Conservation (phyloP, 139 green algal species). For the Chlorella sp. region DNA sequence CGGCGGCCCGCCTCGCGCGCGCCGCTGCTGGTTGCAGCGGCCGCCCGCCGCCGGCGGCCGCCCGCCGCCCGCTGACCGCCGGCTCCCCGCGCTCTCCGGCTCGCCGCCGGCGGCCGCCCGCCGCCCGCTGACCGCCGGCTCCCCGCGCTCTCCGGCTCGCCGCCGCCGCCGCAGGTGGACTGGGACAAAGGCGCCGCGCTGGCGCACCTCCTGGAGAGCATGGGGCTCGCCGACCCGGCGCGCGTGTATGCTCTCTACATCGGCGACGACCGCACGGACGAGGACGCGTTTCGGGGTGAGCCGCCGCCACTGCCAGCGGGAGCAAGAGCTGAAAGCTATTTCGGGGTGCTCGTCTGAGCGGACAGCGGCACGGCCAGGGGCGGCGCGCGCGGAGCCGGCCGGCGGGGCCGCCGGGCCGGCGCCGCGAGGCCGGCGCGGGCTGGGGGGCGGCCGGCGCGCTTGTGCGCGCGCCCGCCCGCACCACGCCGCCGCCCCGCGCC, state of each 20-base stretch:
- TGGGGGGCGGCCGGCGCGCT: too few species aligned
- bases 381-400: too few species aligned
- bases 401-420: too few species aligned
- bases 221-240: slow-evolving; percentile 64
- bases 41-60: neutral
- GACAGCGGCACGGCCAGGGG: too few species aligned
- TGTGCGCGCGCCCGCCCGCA: too few species aligned
- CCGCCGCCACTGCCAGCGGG: too few species aligned
- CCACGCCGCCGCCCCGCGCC: too few species aligned
- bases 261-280: slow-evolving; percentile 96
- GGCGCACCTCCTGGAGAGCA: slow-evolving; percentile 81
- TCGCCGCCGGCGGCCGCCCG: neutral
- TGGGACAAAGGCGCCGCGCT: slow-evolving; percentile 98
- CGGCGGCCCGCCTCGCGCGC: neutral
- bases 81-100: neutral
- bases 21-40: too few species aligned
- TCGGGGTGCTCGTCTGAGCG: too few species aligned
- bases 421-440: too few species aligned
- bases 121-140: neutral
- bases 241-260: slow-evolving; percentile 92
- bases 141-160: neutral
- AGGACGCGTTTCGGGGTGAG: slow-evolving; percentile 89
- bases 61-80: neutral
- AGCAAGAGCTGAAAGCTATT: too few species aligned
- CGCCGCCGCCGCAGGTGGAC: slow-evolving; percentile 62